Evolutionary conservation across 108 stramenopile species (phyloP).

Genomic region (Epipyxis sp.): DNA sequence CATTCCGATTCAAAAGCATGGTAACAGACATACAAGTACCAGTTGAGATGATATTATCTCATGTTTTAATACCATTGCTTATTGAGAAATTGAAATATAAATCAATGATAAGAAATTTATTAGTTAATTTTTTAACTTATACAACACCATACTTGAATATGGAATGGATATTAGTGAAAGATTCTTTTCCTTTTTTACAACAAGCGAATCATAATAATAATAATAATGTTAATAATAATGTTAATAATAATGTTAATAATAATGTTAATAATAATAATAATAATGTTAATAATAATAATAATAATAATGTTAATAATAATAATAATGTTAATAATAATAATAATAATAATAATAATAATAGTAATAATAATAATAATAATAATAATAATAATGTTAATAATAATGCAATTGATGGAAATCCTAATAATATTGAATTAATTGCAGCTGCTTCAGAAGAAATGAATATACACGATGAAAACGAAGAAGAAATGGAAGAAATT

Average conservation of each 20-base stretch:
- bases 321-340: background rate
- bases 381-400: background rate
- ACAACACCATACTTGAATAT: background rate
- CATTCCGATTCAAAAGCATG: too few relatives aligned
- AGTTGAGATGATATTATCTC: background rate
- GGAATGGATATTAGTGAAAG: background rate
- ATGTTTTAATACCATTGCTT: background rate
- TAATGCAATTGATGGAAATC: background rate
- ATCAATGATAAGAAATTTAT: background rate
- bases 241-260: background rate
- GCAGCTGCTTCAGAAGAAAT: background rate
- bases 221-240: background rate
- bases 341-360: too few relatives aligned
- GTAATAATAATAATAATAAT: background rate
- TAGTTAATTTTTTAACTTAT: background rate
- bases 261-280: background rate
- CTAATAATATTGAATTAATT: too few relatives aligned
- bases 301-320: background rate
- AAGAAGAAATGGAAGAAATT: background rate
- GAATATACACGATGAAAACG: background rate
- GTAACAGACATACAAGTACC: background rate
- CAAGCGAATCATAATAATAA: background rate
- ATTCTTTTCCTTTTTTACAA: background rate
- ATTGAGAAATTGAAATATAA: constrained; percentile 6
- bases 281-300: background rate